Evolutionary conservation across 177 flowering plant species (phyloP).

Genomic region (Vitis hybrid): DNA sequence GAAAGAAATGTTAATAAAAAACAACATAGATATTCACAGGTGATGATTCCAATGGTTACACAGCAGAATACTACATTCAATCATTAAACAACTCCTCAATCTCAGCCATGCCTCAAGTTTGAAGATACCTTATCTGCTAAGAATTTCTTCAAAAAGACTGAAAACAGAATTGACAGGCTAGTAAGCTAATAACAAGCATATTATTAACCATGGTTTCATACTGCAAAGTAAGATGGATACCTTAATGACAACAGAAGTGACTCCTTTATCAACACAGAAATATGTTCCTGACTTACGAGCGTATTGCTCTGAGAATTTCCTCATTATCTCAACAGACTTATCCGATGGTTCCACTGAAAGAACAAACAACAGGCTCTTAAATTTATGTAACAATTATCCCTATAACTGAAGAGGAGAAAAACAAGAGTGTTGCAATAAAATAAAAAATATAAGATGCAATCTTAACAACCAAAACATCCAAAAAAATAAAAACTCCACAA

Average conservation of each 20-base stretch:
- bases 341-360: constrained; percentile 81
- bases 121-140: too few relatives aligned
- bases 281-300: constrained; percentile 91
- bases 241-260: constrained; percentile 97
- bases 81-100: too few relatives aligned
- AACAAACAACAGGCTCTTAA: constrained; percentile 4
- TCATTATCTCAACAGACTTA: constrained; percentile 92
- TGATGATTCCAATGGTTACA: too few relatives aligned
- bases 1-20: too few relatives aligned
- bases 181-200: too few relatives aligned
- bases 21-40: too few relatives aligned
- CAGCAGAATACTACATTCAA: too few relatives aligned
- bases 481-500: too few relatives aligned
- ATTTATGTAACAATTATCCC: background rate
- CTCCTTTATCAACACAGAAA: constrained; percentile 93
- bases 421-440: background rate
- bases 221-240: constrained; percentile 25
- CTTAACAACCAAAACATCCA: too few relatives aligned
- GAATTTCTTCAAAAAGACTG: too few relatives aligned
- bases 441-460: background rate
- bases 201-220: background rate
- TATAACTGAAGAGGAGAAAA: constrained; percentile 2
- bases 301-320: constrained; percentile 98
- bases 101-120: too few relatives aligned
- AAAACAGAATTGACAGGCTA: too few relatives aligned